Base-by-base conservation (phyloP, 1,284 basidiomycete species). In the Moniliella sp. region DNA sequence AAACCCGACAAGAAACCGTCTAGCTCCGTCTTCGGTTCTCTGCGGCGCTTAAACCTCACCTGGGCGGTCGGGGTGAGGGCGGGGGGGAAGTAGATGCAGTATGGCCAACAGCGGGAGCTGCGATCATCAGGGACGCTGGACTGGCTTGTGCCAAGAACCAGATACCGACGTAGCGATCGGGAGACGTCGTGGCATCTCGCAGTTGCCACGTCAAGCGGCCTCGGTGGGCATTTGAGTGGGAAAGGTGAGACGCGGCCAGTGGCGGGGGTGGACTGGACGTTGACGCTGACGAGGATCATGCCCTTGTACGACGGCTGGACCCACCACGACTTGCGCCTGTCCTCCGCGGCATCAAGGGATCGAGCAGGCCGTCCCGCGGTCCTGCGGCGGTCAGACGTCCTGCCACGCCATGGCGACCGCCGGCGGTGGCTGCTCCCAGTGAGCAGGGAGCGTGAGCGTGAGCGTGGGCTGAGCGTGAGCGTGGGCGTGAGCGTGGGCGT, bases 61-160 rank as follows among this genome's bases (percentile, higher is more conserved):
- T 73, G 74, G 7, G 68, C 66, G 12, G 91, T 72, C 1, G 72
- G 68, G 46, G 84, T 77, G 40, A 76, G n/a, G n/a, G n/a, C n/a
- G n/a, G n/a, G n/a, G n/a, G n/a, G n/a, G n/a, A n/a, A 77, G 4
- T 83, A 65, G 46, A 69, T 75, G 16, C 73, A 76, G 27, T 75
- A 71, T 37, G 67, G 69, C 67, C 80, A 79, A 45, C 11, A 5
- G 9, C 31, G 18, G 23, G 25, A 18, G 15, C 9, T 26, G 12
- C 18, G n/a, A n/a, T 8, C 3, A 11, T n/a, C 21, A 15, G 12
- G 21, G 4, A 25, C 12, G 2, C 17, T n/a, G 14, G 31, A 13
- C 7, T 74, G 67, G 55, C 88, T 81, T 34, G 83, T 83, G 45
- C 94, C 93, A 65, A 78, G 94, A 12, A 94, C 64, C 47, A 94